Conservation (phyloP, 352 stramenopile species). For the Phytopythium mirpurense region DNA sequence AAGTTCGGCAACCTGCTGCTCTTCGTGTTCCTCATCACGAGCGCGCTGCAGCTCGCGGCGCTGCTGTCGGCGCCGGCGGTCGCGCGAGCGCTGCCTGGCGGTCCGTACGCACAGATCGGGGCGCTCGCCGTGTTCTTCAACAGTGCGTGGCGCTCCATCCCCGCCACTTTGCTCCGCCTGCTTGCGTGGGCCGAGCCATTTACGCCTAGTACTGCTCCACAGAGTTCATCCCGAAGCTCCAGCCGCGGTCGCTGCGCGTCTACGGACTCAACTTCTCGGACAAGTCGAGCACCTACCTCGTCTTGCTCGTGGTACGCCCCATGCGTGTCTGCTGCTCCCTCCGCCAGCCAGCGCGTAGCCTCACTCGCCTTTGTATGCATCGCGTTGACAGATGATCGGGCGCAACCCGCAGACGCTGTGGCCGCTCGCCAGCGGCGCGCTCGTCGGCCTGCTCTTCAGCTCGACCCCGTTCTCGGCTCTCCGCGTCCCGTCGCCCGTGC, state of each 20-base stretch:
- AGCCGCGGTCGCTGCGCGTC: constrained; percentile 55
- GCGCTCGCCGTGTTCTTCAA: constrained; percentile 74
- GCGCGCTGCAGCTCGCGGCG: constrained; percentile 36
- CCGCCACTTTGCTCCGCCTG: not conserved
- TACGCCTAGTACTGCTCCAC: not conserved
- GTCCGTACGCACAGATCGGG: constrained; percentile 68
- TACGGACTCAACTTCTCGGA: constrained; percentile 76
- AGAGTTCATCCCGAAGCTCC: constrained; percentile 77
- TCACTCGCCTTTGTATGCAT: not conserved
- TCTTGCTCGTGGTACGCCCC: constrained; percentile 56
- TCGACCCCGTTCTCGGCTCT: constrained; percentile 64
- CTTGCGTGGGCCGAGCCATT: constrained; percentile 1
- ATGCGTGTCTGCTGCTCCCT: not conserved
- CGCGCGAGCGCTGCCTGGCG: constrained; percentile 39
- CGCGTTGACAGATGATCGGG: constrained; percentile 71
- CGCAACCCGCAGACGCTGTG: constrained; percentile 51
- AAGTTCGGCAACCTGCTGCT: constrained; percentile 80
- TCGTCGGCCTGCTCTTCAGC: constrained; percentile 64
- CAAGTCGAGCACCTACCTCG: constrained; percentile 72
- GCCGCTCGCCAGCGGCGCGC: constrained; percentile 51
- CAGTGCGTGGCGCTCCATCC: constrained; percentile 42
- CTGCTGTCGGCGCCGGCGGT: constrained; percentile 37
- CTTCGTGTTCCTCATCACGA: constrained; percentile 52
- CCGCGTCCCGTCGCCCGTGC: constrained; percentile 67
- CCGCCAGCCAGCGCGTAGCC: too few relatives aligned